These are phyloP conservation scores for Ganoderma lucidum DNA, from an alignment of 1,284 basidiomycete genomes.

Conservation along the genomic window DNA sequence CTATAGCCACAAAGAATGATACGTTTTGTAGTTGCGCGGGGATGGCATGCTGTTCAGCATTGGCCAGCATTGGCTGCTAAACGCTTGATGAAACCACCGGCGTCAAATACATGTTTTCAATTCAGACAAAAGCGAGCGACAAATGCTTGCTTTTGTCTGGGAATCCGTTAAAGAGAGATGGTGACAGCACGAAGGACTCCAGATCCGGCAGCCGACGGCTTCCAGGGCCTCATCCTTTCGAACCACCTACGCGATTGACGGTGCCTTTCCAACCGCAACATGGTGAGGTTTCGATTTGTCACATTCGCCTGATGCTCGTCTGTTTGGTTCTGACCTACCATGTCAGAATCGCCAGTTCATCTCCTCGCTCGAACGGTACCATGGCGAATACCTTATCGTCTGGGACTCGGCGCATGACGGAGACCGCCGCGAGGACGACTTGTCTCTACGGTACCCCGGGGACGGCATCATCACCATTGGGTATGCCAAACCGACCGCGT, in stretches of 20 bases:
- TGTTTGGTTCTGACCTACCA: neutral
- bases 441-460: slow-evolving; percentile 12
- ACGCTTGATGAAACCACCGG: neutral
- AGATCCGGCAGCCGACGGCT: neutral
- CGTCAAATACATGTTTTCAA: neutral
- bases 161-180: neutral
- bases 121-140: neutral
- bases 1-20: neutral
- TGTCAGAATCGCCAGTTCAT: slow-evolving; percentile 16
- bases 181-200: neutral
- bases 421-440: slow-evolving; percentile 24
- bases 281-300: slow-evolving; percentile 4
- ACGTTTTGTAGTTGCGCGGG: no score
- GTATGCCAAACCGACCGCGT: slow-evolving; percentile 20
- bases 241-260: neutral
- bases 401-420: slow-evolving; percentile 30
- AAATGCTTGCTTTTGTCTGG: neutral
- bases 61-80: neutral
- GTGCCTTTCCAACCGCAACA: neutral
- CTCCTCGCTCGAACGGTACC: slow-evolving; percentile 27
- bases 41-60: no score
- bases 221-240: neutral
- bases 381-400: slow-evolving; percentile 32
- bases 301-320: no score
- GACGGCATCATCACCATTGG: slow-evolving; percentile 27